phyloP scores from a whole-genome alignment of 2,329 filamentous ascomycete species.

The Cordyceps militaris region DNA sequence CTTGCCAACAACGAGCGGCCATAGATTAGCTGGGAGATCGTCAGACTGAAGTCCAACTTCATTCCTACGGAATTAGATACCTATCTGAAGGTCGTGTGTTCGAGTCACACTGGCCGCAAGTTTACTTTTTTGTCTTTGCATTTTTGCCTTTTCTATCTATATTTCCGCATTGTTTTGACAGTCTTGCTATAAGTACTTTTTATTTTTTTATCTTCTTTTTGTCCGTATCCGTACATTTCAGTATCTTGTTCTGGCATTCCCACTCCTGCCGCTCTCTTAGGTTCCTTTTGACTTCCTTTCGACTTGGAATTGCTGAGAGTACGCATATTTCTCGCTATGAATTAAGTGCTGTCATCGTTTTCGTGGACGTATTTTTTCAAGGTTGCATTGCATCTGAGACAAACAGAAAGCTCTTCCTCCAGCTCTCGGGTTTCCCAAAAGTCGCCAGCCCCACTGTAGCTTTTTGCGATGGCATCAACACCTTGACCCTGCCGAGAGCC shows the following conservation, averaged over 20 bases:
- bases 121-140: background rate
- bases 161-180: background rate
- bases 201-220: too few relatives aligned
- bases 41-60: conserved; percentile 24
- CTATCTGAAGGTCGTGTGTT: conserved; percentile 25
- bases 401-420: background rate
- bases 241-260: too few relatives aligned
- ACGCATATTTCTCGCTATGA: too few relatives aligned
- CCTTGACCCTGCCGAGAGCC: background rate
- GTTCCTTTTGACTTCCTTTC: too few relatives aligned
- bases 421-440: background rate
- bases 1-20: conserved; percentile 19
- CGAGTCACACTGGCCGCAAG: conserved; percentile 24
- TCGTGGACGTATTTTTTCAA: background rate
- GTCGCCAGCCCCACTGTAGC: conserved; percentile 4
- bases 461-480: conserved; percentile 3
- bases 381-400: background rate
- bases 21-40: conserved; percentile 26
- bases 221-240: too few relatives aligned
- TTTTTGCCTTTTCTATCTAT: background rate
- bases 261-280: too few relatives aligned
- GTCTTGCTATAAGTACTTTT: background rate
- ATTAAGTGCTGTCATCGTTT: too few relatives aligned
- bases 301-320: too few relatives aligned
- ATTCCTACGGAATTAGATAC: conserved; percentile 20